These are phyloP conservation scores for Verticillium klebahnii DNA, from an alignment of 2,329 filamentous ascomycete species.

Conservation along the genomic window DNA sequence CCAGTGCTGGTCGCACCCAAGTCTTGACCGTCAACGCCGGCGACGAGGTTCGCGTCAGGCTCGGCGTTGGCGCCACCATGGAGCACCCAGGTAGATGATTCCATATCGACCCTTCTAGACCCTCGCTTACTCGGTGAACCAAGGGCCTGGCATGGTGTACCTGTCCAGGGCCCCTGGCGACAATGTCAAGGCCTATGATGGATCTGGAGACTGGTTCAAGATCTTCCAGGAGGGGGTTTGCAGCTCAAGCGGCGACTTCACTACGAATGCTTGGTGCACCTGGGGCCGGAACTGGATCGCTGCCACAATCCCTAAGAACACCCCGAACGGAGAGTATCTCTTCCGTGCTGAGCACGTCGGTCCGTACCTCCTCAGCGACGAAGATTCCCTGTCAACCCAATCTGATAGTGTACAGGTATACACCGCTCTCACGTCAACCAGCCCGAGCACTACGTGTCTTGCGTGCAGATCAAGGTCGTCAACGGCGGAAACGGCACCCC, in stretches of 20 bases:
- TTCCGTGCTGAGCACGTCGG: slow-evolving; percentile 28
- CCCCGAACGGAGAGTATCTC: slow-evolving; percentile 31
- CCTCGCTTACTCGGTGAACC: neutral
- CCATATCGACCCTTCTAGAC: slow-evolving; percentile 1
- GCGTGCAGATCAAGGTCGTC: slow-evolving; percentile 16
- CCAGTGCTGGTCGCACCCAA: slow-evolving; percentile 13
- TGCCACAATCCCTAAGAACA: slow-evolving; percentile 25
- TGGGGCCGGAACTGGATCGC: slow-evolving; percentile 19
- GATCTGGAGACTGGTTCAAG: slow-evolving; percentile 22
- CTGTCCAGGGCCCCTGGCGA: slow-evolving; percentile 20
- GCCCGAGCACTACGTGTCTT: slow-evolving; percentile 15
- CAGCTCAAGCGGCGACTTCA: slow-evolving; percentile 14
- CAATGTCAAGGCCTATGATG: slow-evolving; percentile 20
- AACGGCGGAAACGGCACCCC: slow-evolving; percentile 14
- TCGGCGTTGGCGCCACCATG: slow-evolving; percentile 14
- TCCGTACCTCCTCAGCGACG: neutral
- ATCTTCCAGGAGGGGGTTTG: slow-evolving; percentile 18
- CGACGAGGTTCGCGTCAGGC: slow-evolving; percentile 14
- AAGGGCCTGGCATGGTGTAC: slow-evolving; percentile 18
- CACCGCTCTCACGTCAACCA: slow-evolving; percentile 18
- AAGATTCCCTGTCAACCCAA: neutral
- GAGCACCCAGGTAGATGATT: slow-evolving; percentile 13
- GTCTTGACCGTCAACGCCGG: slow-evolving; percentile 19
- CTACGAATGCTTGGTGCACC: slow-evolving; percentile 16
- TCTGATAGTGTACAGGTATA: slow-evolving; percentile 1